Evolutionary conservation across 225 moss, liverwort and hornwort species (phyloP), one percentile per base, ranked within the genome.

Genomic region (Neckera pumila): DNA sequence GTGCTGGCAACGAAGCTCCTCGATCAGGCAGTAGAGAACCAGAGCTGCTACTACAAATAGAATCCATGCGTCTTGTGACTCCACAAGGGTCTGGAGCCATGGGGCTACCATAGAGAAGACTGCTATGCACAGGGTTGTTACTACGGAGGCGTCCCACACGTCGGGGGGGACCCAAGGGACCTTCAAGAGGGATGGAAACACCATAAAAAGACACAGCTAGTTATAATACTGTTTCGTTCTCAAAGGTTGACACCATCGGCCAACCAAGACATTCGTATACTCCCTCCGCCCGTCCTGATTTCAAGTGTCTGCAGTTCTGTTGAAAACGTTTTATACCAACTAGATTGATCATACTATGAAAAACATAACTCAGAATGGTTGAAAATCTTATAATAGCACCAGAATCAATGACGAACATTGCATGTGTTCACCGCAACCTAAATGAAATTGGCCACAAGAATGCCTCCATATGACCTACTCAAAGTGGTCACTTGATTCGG

Each of bases 1-100:
- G 57, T 95, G 96, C 63, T 93, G 93, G 78, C 92, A 95, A 33
- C 93, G 85, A 11, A 95, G 89, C 75, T 95, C 94, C 87, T 94
- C 94, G 66, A 95, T 89, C 54, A 94, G 89, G 72, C 89, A 96
- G 87, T 91, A 92, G 89, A 76, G 88, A 81, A 87, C 65, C 30
- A 89, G 61, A 7, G 58, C 84, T 9, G 87, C 87, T 7, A 87
- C 64, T 6, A 84, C 71, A 49, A 90, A 92, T 33, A 92, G 56
- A 65, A 92, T 86, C 92, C 92, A 89, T 25, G 76, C 88, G 57
- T 88, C 70, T 36, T 85, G 82, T 1, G 91, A 91, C 56, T 91
- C 85, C 81, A 82, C 73, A 3, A 92, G 87, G n/a, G 64, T 76
- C 51, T 76, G 76, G 9, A 91, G 84, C 76, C 84, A 79, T 69